Evolutionary conservation across 768 basidiomycete species (phyloP).

Genomic region (Tephrocybe sp.): DNA sequence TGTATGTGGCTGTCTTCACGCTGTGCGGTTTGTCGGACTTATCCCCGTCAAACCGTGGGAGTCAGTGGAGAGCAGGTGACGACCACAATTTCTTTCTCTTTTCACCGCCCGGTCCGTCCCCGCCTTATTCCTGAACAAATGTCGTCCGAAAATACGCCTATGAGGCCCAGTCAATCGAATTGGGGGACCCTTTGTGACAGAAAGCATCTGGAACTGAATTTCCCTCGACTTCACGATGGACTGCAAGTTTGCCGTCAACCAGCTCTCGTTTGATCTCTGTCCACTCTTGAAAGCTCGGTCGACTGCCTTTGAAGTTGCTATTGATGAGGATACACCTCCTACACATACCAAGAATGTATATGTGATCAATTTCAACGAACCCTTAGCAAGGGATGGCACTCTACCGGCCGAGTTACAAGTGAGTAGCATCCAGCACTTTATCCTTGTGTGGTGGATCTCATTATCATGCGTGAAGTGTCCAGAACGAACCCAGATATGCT

Average conservation of each 20-base stretch:
- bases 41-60: background rate
- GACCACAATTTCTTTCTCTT: background rate
- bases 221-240: background rate
- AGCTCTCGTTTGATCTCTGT: constrained; percentile 25
- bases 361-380: constrained; percentile 20
- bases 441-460: background rate
- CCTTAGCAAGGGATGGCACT: constrained; percentile 25
- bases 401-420: constrained; percentile 30
- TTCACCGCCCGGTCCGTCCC: constrained; percentile 10
- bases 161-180: background rate
- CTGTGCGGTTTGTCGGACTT: no score
- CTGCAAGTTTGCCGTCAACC: constrained; percentile 20
- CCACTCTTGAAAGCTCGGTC: constrained; percentile 18
- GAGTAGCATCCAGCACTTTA: background rate
- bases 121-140: background rate
- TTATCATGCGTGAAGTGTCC: constrained; percentile 25
- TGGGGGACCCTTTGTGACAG: background rate
- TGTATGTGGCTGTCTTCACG: no score
- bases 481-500: constrained; percentile 30
- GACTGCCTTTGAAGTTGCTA: constrained; percentile 11
- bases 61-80: background rate
- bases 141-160: background rate
- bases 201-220: background rate
- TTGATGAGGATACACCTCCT: constrained; percentile 28
- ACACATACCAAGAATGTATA: constrained; percentile 28